Evolutionary conservation across 768 basidiomycete genomes (phyloP).

Genomic region (Agaricus sinodeliciosus): DNA sequence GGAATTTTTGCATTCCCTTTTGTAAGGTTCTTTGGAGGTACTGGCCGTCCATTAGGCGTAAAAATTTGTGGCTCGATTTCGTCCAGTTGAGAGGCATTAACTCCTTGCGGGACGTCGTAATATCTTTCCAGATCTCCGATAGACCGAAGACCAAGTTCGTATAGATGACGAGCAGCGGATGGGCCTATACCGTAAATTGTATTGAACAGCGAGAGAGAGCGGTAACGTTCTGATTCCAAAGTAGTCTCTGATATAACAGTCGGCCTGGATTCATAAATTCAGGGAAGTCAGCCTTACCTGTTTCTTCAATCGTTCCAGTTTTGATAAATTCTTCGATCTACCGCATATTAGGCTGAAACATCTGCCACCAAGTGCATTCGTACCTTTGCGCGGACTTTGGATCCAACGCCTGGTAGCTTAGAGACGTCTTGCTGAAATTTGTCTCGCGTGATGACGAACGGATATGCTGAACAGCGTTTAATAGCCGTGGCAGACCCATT

Average conservation of each 20-base stretch:
- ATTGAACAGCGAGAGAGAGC: slow-evolving; percentile 49
- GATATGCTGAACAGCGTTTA: slow-evolving; percentile 36
- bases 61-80: slow-evolving; percentile 17
- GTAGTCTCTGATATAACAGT: slow-evolving; percentile 34
- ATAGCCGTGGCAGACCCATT: not conserved
- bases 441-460: slow-evolving; percentile 30
- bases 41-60: slow-evolving; percentile 29
- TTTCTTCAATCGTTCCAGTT: slow-evolving; percentile 51
- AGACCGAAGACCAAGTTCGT: slow-evolving; percentile 58
- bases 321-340: slow-evolving; percentile 62
- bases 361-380: not conserved
- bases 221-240: slow-evolving; percentile 43
- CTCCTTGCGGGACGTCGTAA: slow-evolving; percentile 39
- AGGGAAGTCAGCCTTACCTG: slow-evolving; percentile 10
- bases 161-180: slow-evolving; percentile 57
- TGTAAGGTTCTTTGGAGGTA: slow-evolving; percentile 11
- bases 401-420: slow-evolving; percentile 42
- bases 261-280: not conserved
- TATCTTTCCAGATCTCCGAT: slow-evolving; percentile 64
- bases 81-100: slow-evolving; percentile 11
- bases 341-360: not conserved
- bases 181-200: slow-evolving; percentile 73
- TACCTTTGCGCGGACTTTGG: slow-evolving; percentile 46
- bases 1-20: slow-evolving; percentile 11
- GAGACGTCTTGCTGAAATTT: slow-evolving; percentile 30